Base-by-base conservation (phyloP, 805 yeast genomes). In the Candida ortonii region DNA sequence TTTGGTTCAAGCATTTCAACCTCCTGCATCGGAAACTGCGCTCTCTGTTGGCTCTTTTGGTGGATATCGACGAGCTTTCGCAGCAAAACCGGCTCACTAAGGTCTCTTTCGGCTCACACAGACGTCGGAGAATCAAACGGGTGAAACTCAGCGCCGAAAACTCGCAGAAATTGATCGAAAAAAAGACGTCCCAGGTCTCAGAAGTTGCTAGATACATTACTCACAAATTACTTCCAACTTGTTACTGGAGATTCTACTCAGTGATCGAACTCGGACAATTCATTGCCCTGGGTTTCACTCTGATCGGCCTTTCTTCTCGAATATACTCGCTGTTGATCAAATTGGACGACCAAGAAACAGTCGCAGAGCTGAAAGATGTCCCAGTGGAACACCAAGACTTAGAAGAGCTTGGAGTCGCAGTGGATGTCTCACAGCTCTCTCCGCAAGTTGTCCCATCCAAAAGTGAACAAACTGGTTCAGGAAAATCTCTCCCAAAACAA, bases 181-280 rank as follows among this genome's bases (percentile, higher is more conserved):
- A 24, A 11, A 47, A 36, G 22, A 16, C 16, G 12, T 14, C 18
- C 3, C 38, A 46, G 14, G 31, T 47, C 11, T 25, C 23, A 12
- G 31, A 31, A 14, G 34, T 52, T 11, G 28, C 44, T 12, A 31
- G 27, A 10, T 63, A 65, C 53, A 41, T 71, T 28, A 43, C 62
- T 22, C 43, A 42, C 14, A 59, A 66, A 38, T 47, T 65, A 3
- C 48, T 77, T 1, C 71, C 70, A 6, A 60, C 61, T 19, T 73
- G 81, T 18, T 80, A 73, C 55, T 70, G 73, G 38, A 71, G 73
- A 9, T 82, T 84, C 49, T 79, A 81, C 55, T 72, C 79, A 1
- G 70, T 87, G 1, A 66, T 87, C 6, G 78, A 82, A 1, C 67
- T 79, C 39, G 95, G 89, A 0, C 95, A 88, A 51, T 87, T 83